Evolutionary conservation across 1,139 yeast genomes (phyloP).

Genomic region (Saccharomyces hybrid): DNA sequence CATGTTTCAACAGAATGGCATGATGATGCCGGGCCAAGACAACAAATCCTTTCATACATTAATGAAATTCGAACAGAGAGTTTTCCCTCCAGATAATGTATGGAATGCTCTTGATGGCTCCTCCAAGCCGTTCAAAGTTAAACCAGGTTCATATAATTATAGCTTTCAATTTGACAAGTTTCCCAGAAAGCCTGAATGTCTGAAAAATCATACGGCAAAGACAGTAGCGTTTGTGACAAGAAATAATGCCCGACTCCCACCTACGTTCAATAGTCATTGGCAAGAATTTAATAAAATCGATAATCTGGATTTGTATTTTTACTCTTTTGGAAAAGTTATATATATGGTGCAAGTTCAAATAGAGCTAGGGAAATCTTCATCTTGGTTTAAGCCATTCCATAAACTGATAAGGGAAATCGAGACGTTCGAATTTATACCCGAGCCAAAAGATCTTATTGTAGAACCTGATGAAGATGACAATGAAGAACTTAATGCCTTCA

Average conservation of each 20-base stretch:
- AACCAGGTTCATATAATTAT: constrained; percentile 24
- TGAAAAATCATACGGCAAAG: constrained; percentile 18
- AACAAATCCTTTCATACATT: constrained; percentile 22
- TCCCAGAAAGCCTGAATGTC: constrained; percentile 22
- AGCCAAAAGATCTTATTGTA: constrained; percentile 4
- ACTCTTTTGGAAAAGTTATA: constrained; percentile 25
- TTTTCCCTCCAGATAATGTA: constrained; percentile 30
- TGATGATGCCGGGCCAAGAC: constrained; percentile 22
- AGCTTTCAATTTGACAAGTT: constrained; percentile 21
- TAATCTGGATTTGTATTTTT: constrained; percentile 21
- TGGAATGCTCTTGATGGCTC: constrained; percentile 26
- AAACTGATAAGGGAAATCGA: constrained; percentile 15
- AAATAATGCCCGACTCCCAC: constrained; percentile 22
- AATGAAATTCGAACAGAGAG: constrained; percentile 15
- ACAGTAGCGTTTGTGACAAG: constrained; percentile 18
- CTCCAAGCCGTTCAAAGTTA: constrained; percentile 23
- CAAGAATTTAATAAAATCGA: constrained; percentile 19
- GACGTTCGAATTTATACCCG: constrained; percentile 24
- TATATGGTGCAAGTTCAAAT: constrained; percentile 24
- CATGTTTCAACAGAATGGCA: constrained; percentile 17
- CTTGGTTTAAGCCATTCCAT: constrained; percentile 25
- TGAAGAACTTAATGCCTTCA: constrained; percentile 4
- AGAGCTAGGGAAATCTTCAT: constrained; percentile 22
- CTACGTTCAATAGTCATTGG: constrained; percentile 26
- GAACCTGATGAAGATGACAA: constrained; percentile 9